Base-by-base conservation (phyloP, 257 asterid genomes). In the Ilex aquifolium region DNA sequence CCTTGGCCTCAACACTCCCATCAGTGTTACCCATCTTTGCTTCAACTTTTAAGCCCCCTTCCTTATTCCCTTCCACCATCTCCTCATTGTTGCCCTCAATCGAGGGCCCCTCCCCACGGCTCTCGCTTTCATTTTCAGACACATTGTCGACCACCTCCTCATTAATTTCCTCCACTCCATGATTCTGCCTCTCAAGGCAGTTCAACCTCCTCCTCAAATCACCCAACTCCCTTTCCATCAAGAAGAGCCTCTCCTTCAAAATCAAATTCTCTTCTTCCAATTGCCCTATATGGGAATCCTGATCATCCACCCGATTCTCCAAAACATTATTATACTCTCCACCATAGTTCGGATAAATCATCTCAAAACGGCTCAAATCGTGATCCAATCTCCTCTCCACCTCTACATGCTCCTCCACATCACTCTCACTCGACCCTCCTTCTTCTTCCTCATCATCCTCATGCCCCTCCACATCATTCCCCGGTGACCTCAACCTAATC, bases 301-400 rank as follows among this genome's bases (percentile, higher is more conserved):
- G 90, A 77, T 87, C 95, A 69, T 88, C 96, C 31, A 88, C 89
- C 2, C 96, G 80, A 66, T 85, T 88, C 72, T 79, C 96, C 84
- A 87, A 72, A 42, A 82, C 77, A 62, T 79, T 87, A 46, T 72
- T 84, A 58, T 75, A 79, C 13, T 85, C 93, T 16, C 77, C 72
- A 10, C 30, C 77, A 31, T 46, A 70, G 48, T 59, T 81, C 0
- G 95, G 95, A 72, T 79, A 87, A 32, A 87, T 79, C 95, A 87
- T 87, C 74, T 87, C 95, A 53, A 87, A 87, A 48, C 94, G 81
- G 62, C 95, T 87, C 78, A 87, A 76, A 64, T 85, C 95, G 64
- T 85, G 95, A 65, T 85, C 90, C 79, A 88, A 70, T 80, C 96
- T 78, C 79, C 88, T 79, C 77, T 88, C 96, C 42, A 88, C 87